Percentiles rank a stretch among this genome's conserved stretches.
These are phyloP conservation scores for Aspergillus sp. DNA, from an alignment of 2,329 filamentous ascomycete species.

Conservation along the genomic window DNA sequence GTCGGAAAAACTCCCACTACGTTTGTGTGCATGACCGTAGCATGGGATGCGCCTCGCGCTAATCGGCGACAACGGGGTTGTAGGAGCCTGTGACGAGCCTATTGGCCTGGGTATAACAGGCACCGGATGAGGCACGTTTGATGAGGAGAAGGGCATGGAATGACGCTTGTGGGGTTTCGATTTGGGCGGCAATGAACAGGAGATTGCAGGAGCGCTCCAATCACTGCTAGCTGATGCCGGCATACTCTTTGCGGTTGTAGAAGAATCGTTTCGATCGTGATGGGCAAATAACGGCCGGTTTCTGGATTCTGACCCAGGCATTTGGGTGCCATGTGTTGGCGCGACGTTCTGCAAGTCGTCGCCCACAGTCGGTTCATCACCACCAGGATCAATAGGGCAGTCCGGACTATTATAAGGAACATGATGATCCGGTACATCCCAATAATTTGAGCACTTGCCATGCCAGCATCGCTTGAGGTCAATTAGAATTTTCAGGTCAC, in stretches of 20 bases:
- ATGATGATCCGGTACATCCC: constrained; percentile 72
- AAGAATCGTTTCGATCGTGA: constrained; percentile 38
- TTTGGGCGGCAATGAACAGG: constrained; percentile 59
- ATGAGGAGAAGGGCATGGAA: constrained; percentile 31
- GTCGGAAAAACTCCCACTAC: constrained; percentile 84
- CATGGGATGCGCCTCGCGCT: constrained; percentile 47
- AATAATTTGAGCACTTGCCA: constrained; percentile 83
- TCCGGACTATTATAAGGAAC: constrained; percentile 59
- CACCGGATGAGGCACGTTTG: constrained; percentile 43
- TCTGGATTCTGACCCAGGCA: constrained; percentile 1
- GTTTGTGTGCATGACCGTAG: constrained; percentile 65
- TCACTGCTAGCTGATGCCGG: constrained; percentile 43
- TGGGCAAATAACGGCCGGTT: constrained; percentile 18
- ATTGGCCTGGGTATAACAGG: constrained; percentile 36
- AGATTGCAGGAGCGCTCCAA: constrained; percentile 57
- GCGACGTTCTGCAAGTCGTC: constrained; percentile 19
- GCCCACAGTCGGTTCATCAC: constrained; percentile 52
- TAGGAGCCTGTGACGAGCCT: constrained; percentile 27
- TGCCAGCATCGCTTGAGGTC: constrained; percentile 98
- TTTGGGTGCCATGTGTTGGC: constrained; percentile 16
- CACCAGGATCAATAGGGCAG: constrained; percentile 72
- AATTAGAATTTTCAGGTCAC: constrained; percentile 80
- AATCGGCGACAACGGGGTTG: constrained; percentile 30
- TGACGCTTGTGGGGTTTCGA: constrained; percentile 45
- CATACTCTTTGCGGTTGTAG: constrained; percentile 35